Evolutionary conservation across 805 yeast species (phyloP).

Genomic region (Starmerella sp.): DNA sequence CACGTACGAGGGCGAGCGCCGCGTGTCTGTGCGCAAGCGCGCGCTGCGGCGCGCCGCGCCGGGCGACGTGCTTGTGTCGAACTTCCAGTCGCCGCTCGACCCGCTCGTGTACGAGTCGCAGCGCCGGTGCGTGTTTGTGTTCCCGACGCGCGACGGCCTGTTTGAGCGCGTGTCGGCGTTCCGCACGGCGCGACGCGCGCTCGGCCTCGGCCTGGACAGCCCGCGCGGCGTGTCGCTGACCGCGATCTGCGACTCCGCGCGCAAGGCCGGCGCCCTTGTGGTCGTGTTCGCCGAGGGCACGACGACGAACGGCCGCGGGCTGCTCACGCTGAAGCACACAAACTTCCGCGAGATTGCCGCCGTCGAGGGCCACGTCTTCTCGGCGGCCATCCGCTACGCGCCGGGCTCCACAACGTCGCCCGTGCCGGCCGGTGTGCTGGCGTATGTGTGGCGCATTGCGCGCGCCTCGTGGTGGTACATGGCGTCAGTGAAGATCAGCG

Average conservation of each 20-base stretch:
- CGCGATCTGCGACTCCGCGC: conserved; percentile 21
- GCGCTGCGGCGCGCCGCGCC: conserved; percentile 17
- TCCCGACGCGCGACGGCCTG: conserved; percentile 35
- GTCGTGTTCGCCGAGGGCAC: conserved; percentile 71
- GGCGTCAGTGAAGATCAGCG: conserved; percentile 25
- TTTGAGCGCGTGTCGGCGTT: conserved; percentile 15
- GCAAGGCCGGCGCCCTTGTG: conserved; percentile 35
- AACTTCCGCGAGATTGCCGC: conserved; percentile 20
- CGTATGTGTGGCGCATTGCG: conserved; percentile 25
- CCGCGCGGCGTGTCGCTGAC: conserved; percentile 11
- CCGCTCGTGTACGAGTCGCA: conserved; percentile 31
- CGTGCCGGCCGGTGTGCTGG: conserved; percentile 24
- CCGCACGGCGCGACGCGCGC: conserved; percentile 19
- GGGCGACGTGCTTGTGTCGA: conserved; percentile 45
- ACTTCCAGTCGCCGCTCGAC: conserved; percentile 52
- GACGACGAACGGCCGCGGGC: conserved; percentile 68
- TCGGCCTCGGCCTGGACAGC: background rate
- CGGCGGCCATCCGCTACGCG: conserved; percentile 27
- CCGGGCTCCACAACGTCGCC: conserved; percentile 30
- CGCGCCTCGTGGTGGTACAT: conserved; percentile 23
- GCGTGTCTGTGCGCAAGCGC: conserved; percentile 32
- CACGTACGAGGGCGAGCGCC: conserved; percentile 41
- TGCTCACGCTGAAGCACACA: conserved; percentile 43
- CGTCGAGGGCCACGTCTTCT: conserved; percentile 17
- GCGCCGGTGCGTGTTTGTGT: conserved; percentile 25